phyloP scores from a whole-genome alignment of 495 filamentous ascomycete species.

The Aspergillus incahuasiensis region DNA sequence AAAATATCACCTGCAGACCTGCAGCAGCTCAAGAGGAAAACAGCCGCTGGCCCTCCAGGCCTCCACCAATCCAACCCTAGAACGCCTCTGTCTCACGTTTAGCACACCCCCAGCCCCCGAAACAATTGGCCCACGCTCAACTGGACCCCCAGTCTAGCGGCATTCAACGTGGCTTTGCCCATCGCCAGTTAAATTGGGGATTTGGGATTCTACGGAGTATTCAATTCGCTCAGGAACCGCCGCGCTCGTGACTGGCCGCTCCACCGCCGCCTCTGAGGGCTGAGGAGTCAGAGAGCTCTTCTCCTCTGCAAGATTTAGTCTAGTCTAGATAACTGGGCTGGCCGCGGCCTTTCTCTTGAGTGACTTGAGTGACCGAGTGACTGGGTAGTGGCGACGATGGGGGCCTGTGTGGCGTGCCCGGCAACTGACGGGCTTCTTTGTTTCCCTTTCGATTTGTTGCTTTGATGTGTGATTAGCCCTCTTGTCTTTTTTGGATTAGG shows the following conservation, averaged over 20 bases:
- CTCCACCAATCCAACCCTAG: constrained; percentile 16
- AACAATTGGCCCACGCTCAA: constrained; percentile 11
- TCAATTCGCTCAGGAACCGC: constrained; percentile 17
- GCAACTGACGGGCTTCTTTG: background rate
- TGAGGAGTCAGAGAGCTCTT: too few relatives aligned
- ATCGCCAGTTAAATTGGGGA: constrained; percentile 17
- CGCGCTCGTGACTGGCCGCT: constrained; percentile 14
- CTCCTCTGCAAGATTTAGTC: background rate
- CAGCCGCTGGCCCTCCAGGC: constrained; percentile 15
- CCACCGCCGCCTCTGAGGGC: background rate
- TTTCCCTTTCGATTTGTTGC: background rate
- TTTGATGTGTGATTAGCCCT: too few relatives aligned
- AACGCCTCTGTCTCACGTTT: constrained; percentile 3
- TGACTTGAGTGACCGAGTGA: background rate
- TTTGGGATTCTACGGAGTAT: constrained; percentile 3
- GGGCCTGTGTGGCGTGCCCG: background rate
- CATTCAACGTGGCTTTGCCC: constrained; percentile 19
- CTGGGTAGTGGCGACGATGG: background rate
- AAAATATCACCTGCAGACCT: constrained; percentile 11
- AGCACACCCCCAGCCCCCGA: background rate
- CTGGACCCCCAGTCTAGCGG: constrained; percentile 12
- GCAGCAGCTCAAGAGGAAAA: constrained; percentile 5
- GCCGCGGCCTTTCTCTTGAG: background rate
- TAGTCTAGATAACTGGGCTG: background rate
- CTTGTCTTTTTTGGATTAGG: too few relatives aligned